phyloP scores from a whole-genome alignment of 2,329 filamentous ascomycete genomes.

The Ambrosiella cleistominuta region DNA sequence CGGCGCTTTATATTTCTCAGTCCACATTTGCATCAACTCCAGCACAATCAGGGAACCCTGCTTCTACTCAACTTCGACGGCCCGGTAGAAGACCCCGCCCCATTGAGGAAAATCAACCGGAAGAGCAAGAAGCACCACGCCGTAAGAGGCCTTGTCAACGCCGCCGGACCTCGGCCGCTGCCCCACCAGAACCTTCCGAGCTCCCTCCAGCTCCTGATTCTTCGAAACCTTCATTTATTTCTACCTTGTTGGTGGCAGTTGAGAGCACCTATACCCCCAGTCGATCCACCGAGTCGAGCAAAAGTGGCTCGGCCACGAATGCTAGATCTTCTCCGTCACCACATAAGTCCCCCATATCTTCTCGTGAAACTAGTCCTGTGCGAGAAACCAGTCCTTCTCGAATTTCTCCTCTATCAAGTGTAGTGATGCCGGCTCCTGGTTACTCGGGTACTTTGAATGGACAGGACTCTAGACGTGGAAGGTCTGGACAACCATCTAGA shows the following conservation, averaged over 20 bases:
- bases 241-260: not conserved
- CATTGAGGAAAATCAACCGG: not conserved
- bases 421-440: not conserved
- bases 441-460: constrained; percentile 1
- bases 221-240: not conserved
- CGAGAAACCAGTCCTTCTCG: not conserved
- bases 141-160: not conserved
- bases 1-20: not conserved
- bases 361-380: not conserved
- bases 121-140: not conserved
- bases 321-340: not conserved
- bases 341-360: not conserved
- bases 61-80: not conserved
- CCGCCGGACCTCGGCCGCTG: not conserved
- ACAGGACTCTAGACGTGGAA: not conserved
- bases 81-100: not conserved
- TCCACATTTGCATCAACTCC: not conserved
- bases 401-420: not conserved
- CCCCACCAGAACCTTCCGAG: not conserved
- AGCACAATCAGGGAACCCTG: not conserved
- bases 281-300: not conserved
- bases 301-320: not conserved
- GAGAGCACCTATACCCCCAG: not conserved
- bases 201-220: not conserved
- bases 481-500: not conserved